Percentiles rank a stretch among this genome's conserved stretches.
phyloP scores from a whole-genome alignment of 1,284 basidiomycete species.

The Moesziomyces parantarcticus region DNA sequence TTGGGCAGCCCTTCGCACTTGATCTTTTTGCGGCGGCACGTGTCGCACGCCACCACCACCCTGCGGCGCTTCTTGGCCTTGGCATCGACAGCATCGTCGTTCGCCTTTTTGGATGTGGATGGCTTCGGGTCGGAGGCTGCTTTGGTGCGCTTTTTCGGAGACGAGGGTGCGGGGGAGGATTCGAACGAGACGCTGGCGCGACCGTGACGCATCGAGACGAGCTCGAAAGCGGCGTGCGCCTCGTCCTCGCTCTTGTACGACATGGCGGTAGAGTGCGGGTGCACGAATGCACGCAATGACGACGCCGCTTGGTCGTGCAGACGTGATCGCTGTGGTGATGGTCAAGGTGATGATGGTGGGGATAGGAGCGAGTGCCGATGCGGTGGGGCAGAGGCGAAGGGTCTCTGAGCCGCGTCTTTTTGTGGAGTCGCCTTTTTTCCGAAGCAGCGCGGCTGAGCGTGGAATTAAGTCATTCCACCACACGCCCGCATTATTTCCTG shows the following conservation, averaged over 20 bases:
- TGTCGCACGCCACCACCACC: constrained; percentile 61
- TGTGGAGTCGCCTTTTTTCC: too few relatives aligned
- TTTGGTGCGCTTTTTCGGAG: constrained; percentile 17
- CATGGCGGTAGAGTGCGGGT: constrained; percentile 10
- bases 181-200: constrained; percentile 29
- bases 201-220: constrained; percentile 45
- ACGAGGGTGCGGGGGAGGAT: constrained; percentile 13
- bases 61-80: constrained; percentile 48
- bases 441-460: too few relatives aligned
- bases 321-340: too few relatives aligned
- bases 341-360: neutral
- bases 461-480: too few relatives aligned
- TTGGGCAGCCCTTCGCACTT: constrained; percentile 61
- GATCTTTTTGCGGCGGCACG: constrained; percentile 61
- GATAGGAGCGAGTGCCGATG: neutral
- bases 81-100: constrained; percentile 17
- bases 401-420: too few relatives aligned
- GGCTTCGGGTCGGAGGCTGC: constrained; percentile 9
- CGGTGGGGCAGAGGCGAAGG: constrained; percentile 1
- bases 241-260: constrained; percentile 48
- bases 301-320: too few relatives aligned
- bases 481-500: too few relatives aligned
- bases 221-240: constrained; percentile 42
- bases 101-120: constrained; percentile 16
- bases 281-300: too few relatives aligned